Conservation (phyloP, 1,139 yeast genomes). For the Zhuliangozyma blackwelliae region DNA sequence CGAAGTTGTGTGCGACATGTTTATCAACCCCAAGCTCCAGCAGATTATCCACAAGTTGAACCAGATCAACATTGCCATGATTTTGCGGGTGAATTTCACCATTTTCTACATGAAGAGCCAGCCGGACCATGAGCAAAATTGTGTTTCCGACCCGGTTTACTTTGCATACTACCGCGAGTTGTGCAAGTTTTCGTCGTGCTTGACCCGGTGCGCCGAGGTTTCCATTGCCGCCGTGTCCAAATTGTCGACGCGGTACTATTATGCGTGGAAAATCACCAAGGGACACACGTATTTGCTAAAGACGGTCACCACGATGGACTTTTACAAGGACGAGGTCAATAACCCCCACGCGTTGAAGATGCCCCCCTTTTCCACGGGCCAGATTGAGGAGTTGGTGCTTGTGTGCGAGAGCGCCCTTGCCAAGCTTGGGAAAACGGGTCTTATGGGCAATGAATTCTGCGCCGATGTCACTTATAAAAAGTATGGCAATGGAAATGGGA, state of each 20-base stretch:
- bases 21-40: constrained; percentile 40
- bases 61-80: constrained; percentile 28
- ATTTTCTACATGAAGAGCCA: constrained; percentile 15
- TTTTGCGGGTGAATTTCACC: constrained; percentile 25
- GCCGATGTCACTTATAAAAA: constrained; percentile 6
- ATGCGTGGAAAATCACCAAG: constrained; percentile 50
- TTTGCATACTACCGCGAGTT: constrained; percentile 18
- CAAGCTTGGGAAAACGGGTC: constrained; percentile 15
- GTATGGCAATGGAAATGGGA: not conserved
- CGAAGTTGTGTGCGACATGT: constrained; percentile 33
- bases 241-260: constrained; percentile 42
- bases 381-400: constrained; percentile 24
- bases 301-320: constrained; percentile 24
- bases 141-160: constrained; percentile 15
- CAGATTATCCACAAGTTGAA: constrained; percentile 36
- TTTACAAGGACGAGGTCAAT: constrained; percentile 22
- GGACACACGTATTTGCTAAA: constrained; percentile 33
- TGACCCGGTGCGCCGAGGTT: constrained; percentile 34
- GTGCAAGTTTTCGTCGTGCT: constrained; percentile 26
- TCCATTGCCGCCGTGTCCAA: constrained; percentile 32
- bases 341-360: constrained; percentile 9
- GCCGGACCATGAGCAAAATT: constrained; percentile 16
- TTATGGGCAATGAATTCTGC: constrained; percentile 12
- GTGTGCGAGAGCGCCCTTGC: constrained; percentile 24
- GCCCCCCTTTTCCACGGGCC: constrained; percentile 16